Evolutionary conservation across 331 rosid species (phyloP), one percentile per base, ranked within the genome.

Genomic region (Malus hybrid): DNA sequence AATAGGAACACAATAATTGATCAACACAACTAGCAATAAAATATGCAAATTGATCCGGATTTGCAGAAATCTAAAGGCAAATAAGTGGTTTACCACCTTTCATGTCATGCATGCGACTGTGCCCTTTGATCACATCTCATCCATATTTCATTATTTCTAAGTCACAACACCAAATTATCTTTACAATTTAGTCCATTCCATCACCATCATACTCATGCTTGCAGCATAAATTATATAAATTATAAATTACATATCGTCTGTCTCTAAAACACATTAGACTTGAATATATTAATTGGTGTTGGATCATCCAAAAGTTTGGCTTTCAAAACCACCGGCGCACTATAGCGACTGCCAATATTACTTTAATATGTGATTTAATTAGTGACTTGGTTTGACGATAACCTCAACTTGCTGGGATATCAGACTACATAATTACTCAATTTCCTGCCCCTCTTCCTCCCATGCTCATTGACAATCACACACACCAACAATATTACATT

Each of bases 321-420:
- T 65, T 65, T 72, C 46, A 55, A 66, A 64, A 16, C 68, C 39
- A 33, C 27, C 63, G 66, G 68, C 36, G 57, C 16, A 24, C 57
- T 66, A 71, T 22, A 15, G 60, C 29, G 66, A 57, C 76, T 4
- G 33, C 18, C 62, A 76, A 66, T 24, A 24, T 24, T 24, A 24
- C 24, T 24, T 24, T 24, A 24, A 24, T 24, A 68, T 76, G 20
- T 24, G 5, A 33, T 19, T 63, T 32, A 15, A 65, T 36, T 2
- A 68, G 62, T 73, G 74, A 61, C 82, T 69, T 77, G 13, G 73
- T 48, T 73, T 77, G 85, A 82, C 85, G 65, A 79, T 56, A 77
- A 77, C 60, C 76, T 52, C 57, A 36, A 36, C 27, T 50, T 73
- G 82, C 71, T 54, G 82, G 77, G 64, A 77, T 62, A 73, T 82